Base-by-base conservation (phyloP, 805 yeast genomes). In the Zygoascus flipseniorum region DNA sequence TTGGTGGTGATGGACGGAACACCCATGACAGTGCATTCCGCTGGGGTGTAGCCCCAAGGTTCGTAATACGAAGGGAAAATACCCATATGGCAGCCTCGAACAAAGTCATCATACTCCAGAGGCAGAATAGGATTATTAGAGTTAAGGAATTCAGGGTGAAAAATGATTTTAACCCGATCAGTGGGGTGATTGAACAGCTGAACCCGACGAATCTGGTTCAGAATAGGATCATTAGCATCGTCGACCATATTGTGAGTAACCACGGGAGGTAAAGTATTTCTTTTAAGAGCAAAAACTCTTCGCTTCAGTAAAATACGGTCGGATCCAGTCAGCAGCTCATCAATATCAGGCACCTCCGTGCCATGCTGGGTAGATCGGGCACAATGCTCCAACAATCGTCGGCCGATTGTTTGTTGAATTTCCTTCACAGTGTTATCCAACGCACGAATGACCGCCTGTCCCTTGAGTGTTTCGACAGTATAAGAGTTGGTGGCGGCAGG, bases 21-120 rank as follows among this genome's bases (percentile, higher is more conserved):
- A 53, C 99, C 99, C 99, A 92, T 92, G 23, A 93, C 99, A 0
- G 99, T 92, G 75, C 99, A 93, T 69, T 92, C 99, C 8, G 98
- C 98, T 2, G 99, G 99, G 1, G 99, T 92, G 70, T 92, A 92
- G 42, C 99, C 99, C 99, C 99, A 92, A 3, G 99, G 99, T 72
- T 92, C 99, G 67, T 92, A 92, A 72, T 92, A 92, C 0, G 97
- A 89, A 49, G 99, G 99, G 83, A 92, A 92, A 50, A 92, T 96
- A 69, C 99, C 99, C 69, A 93, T 74, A 71, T 92, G 98, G 69
- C 97, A 90, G 56, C 99, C 99, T 61, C 99, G 80, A 47, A 92
- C 99, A 69, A 92, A 92, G 69, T 92, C 99, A 68, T 92, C 99
- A 69, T 92, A 92, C 70, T 92, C 99, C 54, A 92, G 74, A 18